A percentile compares a stretch with the other conserved stretches of the same genome.
Conservation (phyloP, 1,284 basidiomycete species). For the Moesziomyces antarcticus region DNA sequence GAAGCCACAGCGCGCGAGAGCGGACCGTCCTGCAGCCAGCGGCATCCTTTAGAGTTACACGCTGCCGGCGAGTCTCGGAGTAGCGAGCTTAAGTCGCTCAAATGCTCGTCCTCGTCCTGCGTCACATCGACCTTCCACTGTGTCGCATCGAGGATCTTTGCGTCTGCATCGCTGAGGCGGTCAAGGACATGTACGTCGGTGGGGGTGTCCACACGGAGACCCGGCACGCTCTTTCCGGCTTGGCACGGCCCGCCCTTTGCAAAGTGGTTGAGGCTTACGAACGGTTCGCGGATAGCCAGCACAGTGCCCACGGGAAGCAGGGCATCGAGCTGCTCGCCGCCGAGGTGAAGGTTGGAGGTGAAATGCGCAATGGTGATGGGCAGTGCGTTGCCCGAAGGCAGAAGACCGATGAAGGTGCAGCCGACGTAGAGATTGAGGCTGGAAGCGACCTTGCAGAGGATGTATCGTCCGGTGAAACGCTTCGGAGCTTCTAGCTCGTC, state of each 20-base stretch:
- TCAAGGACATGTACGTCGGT: constrained; percentile 61
- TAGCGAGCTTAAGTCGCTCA: constrained; percentile 5
- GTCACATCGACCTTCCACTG: constrained; percentile 31
- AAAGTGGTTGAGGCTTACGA: constrained; percentile 56
- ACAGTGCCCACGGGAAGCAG: constrained; percentile 58
- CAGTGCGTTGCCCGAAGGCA: constrained; percentile 49
- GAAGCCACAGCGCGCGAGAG: constrained; percentile 28
- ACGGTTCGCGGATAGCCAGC: constrained; percentile 64
- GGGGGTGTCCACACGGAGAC: constrained; percentile 63
- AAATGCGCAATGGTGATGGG: constrained; percentile 63
- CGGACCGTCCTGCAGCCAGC: constrained; percentile 56
- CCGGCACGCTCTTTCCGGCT: constrained; percentile 50
- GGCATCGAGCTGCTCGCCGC: constrained; percentile 36
- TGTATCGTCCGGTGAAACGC: constrained; percentile 45
- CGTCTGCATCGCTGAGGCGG: constrained; percentile 13
- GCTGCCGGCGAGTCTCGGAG: constrained; percentile 17
- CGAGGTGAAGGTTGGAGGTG: constrained; percentile 51
- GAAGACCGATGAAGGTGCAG: constrained; percentile 54
- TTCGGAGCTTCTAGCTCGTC: constrained; percentile 54
- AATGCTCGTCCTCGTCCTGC: constrained; percentile 10
- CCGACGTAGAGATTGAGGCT: constrained; percentile 56
- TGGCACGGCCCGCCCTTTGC: constrained; percentile 57
- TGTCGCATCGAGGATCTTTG: constrained; percentile 14
- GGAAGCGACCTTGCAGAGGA: constrained; percentile 58
- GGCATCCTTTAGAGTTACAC: constrained; percentile 35